A percentile compares a stretch with the other conserved stretches of the same genome.
Conservation (phyloP, 805 yeast species). For the Sugiyamaella qingdaonensis region DNA sequence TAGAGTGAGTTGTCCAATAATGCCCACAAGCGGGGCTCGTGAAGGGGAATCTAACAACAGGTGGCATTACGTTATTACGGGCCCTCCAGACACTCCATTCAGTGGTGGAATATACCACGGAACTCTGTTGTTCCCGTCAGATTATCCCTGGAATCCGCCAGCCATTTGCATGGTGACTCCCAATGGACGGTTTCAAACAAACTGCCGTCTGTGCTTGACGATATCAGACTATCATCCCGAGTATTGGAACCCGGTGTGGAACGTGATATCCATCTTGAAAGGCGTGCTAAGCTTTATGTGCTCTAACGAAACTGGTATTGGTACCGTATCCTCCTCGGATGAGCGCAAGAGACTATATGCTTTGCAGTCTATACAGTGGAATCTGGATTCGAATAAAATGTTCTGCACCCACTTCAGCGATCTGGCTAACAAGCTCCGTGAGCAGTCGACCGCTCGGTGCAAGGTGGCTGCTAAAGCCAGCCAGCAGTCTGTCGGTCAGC, state of each 20-base stretch:
- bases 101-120: slow-evolving; percentile 89
- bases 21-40: too few relatives aligned
- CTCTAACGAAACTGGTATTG: slow-evolving; percentile 83
- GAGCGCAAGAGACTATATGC: slow-evolving; percentile 46
- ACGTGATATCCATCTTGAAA: slow-evolving; percentile 79
- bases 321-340: slow-evolving; percentile 68
- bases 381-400: slow-evolving; percentile 54
- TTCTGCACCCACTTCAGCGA: slow-evolving; percentile 61
- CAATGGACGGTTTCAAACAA: slow-evolving; percentile 64
- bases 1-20: slow-evolving; percentile 43
- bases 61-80: slow-evolving; percentile 91
- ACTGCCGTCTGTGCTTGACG: slow-evolving; percentile 78
- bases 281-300: slow-evolving; percentile 89
- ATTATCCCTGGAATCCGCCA: slow-evolving; percentile 90
- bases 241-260: slow-evolving; percentile 96
- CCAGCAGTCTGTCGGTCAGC: too few relatives aligned
- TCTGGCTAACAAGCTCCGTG: neutral
- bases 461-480: too few relatives aligned
- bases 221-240: slow-evolving; percentile 95
- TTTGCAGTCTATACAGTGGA: slow-evolving; percentile 57
- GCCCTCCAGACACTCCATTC: slow-evolving; percentile 88
- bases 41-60: slow-evolving; percentile 5
- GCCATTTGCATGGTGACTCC: slow-evolving; percentile 81
- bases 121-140: slow-evolving; percentile 72
- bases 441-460: neutral